Conservation (phyloP, 2,329 filamentous ascomycete species). For the Coniochaeta prunicola region DNA sequence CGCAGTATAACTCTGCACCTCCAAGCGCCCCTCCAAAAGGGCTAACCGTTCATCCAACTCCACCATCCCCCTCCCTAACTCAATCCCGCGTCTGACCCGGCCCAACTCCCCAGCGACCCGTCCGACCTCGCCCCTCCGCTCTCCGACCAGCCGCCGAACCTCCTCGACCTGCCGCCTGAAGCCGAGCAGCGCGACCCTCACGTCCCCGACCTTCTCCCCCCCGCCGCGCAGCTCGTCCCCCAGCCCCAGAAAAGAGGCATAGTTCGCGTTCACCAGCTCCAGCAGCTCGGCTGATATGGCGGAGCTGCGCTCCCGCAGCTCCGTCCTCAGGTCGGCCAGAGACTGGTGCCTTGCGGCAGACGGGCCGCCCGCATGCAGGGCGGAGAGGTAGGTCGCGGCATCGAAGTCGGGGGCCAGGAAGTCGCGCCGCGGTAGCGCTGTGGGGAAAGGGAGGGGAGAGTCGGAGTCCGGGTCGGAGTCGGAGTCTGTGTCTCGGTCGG, state of each 20-base stretch:
- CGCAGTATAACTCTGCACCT: constrained; percentile 33
- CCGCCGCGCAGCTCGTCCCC: constrained; percentile 78
- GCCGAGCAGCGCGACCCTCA: constrained; percentile 77
- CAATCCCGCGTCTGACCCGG: constrained; percentile 55
- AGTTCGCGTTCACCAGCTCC: constrained; percentile 92
- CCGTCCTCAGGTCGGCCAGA: constrained; percentile 82
- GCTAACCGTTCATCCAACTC: constrained; percentile 58
- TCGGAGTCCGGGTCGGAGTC: constrained; percentile 43
- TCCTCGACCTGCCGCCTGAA: constrained; percentile 78
- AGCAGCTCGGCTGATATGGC: constrained; percentile 79
- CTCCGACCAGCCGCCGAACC: constrained; percentile 58
- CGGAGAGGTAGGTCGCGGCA: constrained; percentile 69
- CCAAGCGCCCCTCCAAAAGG: constrained; percentile 56
- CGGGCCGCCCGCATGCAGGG: constrained; percentile 19
- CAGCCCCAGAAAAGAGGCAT: constrained; percentile 80
- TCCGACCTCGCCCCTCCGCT: constrained; percentile 50
- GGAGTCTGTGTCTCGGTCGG: constrained; percentile 14
- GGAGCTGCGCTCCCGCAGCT: constrained; percentile 74
- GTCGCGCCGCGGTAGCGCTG: constrained; percentile 72
- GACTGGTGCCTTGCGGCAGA: constrained; percentile 82
- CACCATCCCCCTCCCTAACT: constrained; percentile 53
- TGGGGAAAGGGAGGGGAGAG: constrained; percentile 77
- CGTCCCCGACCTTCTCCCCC: constrained; percentile 85
- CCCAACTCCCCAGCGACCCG: constrained; percentile 49
- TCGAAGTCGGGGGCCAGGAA: constrained; percentile 76